Base-by-base conservation (phyloP, 768 basidiomycete species). In the Suillus plorans region DNA sequence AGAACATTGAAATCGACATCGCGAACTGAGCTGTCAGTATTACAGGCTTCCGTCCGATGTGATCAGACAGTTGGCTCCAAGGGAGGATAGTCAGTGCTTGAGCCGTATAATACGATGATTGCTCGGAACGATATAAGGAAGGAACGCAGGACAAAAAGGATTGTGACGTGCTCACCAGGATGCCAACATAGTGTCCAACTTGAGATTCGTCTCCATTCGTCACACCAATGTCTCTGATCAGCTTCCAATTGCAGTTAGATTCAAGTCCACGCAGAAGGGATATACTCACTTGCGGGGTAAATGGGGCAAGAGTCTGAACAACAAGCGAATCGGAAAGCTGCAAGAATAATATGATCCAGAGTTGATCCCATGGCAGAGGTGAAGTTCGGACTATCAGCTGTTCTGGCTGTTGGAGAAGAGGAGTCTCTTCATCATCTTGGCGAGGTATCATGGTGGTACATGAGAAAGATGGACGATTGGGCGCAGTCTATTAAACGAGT, bases 291-390 rank as follows among this genome's bases (percentile, higher is more conserved):
- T 89, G 84, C 3, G 87, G 87, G 44, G 85, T 81, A 69, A 89
- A 90, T 1, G 90, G 89, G 63, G 84, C 86, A 64, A 91, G 89
- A 63, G 90, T 87, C 68, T 89, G 83, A 18, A 83, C 84, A 9
- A 89, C 89, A 67, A 91, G 75, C 3, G 90, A 89, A 72, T 91
- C 89, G 60, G 88, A 84, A 60, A 90, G 82, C 74, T 90, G 89
- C 34, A 91, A 79, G 69, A 89, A 80, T 64, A 91, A 74, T 4
- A 90, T 78, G 62, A 91, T 83, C 60, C 79, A 80, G 66, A 90
- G 81, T 78, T 90, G 89, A 64, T 78, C 79, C 83, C 81, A 84
- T 28, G 89, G 89, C 37, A 91, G 72, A 56, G 86, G 86, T 4
- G 86, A 83, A 28, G 76, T 25, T 69, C 57, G 74, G 62, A 56